Conservation (phyloP, 345 rosid species). For the Brassica cretica region DNA sequence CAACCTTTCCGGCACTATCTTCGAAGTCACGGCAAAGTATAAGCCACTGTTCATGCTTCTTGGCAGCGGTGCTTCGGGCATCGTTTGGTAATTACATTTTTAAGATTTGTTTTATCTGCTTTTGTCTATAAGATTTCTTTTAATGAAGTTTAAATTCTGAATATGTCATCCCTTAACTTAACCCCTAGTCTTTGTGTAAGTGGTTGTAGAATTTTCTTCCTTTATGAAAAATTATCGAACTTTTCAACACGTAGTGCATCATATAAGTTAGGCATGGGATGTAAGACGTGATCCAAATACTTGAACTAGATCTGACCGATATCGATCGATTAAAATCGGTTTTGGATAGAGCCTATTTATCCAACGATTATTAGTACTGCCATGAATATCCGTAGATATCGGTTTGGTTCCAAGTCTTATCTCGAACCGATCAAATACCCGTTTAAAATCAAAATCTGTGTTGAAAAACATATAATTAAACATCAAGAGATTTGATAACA, state of each 20-base stretch:
- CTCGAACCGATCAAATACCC: neutral
- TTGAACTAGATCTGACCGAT: neutral
- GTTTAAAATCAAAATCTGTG: neutral
- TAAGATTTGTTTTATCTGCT: neutral
- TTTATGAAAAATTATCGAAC: neutral
- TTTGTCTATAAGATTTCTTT: neutral
- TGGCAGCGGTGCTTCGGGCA: conserved; percentile 86
- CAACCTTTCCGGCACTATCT: conserved; percentile 63
- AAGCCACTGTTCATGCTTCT: conserved; percentile 74
- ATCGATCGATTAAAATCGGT: neutral
- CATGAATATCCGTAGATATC: neutral
- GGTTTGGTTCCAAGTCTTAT: neutral
- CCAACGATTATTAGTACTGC: neutral
- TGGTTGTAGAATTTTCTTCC: neutral
- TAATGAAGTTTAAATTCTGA: neutral
- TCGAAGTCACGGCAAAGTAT: conserved; percentile 82
- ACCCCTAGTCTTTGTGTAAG: neutral
- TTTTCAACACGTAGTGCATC: neutral
- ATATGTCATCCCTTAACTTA: neutral
- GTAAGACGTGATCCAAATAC: neutral
- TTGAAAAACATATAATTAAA: neutral
- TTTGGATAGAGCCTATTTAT: neutral
- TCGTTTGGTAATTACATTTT: conserved; percentile 61
- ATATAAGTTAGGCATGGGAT: neutral
- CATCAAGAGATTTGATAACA: neutral